Evolutionary conservation across 2,329 filamentous ascomycete species (phyloP).

Genomic region (Hypoxylon rubiginosum): DNA sequence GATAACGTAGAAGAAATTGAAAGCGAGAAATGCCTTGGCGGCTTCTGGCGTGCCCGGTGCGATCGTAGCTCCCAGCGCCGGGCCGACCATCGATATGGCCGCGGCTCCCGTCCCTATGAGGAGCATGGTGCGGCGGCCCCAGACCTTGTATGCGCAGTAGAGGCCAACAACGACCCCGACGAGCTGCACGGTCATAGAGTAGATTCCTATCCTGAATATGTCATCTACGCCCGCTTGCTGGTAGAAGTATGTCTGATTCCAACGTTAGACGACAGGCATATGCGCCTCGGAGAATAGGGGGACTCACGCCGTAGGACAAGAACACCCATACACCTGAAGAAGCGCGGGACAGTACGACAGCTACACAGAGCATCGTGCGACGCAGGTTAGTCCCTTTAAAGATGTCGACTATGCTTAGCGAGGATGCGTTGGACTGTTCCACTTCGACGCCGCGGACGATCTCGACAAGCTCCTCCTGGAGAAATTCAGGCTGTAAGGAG

Average conservation of each 20-base stretch:
- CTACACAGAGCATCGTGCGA: slow-evolving; percentile 43
- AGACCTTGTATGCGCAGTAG: slow-evolving; percentile 40
- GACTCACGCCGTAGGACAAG: slow-evolving; percentile 45
- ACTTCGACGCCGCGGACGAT: slow-evolving; percentile 45
- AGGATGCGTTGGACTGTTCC: slow-evolving; percentile 40
- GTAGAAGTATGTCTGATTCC: slow-evolving; percentile 45
- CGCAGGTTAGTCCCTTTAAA: slow-evolving; percentile 45
- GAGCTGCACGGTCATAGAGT: slow-evolving; percentile 36
- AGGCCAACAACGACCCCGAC: slow-evolving; percentile 37
- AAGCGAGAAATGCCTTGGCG: slow-evolving; percentile 41
- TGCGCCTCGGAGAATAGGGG: slow-evolving; percentile 23
- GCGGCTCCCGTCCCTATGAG: slow-evolving; percentile 40
- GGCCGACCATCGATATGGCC: slow-evolving; percentile 39
- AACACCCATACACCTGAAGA: slow-evolving; percentile 50
- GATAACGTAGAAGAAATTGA: slow-evolving; percentile 41
- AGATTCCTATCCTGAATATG: slow-evolving; percentile 40
- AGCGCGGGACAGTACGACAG: slow-evolving; percentile 43
- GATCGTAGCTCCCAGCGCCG: slow-evolving; percentile 43
- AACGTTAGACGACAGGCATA: slow-evolving; percentile 32
- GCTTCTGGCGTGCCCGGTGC: slow-evolving; percentile 36
- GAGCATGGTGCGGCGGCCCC: slow-evolving; percentile 45
- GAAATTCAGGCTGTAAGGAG: slow-evolving; percentile 38
- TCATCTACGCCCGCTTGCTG: slow-evolving; percentile 45
- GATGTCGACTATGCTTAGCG: slow-evolving; percentile 38
- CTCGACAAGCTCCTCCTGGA: slow-evolving; percentile 44